Base-by-base conservation (phyloP, 495 filamentous ascomycete species). In the Lasiosphaeris hirsuta region DNA sequence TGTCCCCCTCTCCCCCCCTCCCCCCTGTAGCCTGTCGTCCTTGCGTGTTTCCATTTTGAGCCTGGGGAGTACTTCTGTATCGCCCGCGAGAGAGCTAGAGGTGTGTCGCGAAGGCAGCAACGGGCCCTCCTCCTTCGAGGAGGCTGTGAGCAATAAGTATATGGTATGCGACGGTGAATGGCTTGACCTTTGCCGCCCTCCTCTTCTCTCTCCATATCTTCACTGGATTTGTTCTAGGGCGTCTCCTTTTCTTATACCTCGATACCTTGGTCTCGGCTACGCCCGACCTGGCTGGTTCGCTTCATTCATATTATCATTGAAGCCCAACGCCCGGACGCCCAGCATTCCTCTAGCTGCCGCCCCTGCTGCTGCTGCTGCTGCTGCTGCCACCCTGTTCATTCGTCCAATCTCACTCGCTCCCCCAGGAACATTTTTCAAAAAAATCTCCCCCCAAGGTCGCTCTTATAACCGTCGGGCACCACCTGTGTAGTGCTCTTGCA, bases 401-500 rank as follows among this genome's bases (percentile, higher is more conserved):
- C 55, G 63, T 61, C 68, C 61, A 67, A 63, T 67, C 62, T 67
- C 54, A 34, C 42, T 23, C 51, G 45, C 45, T 23, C 18, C 18
- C 61, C 61, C 63, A 57, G 56, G 38, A 48, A 30, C 51, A 38
- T 57, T 37, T 38, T 57, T 60, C 2, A 30, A 5, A 30, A 30
- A 30, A 30, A 30, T 30, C 63, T 67, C 37, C 23, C 40, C 36
- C n/a, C n/a, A n/a, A 17, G 10, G n/a, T 17, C 18, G 17, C 43
- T 51, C 63, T 60, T 66, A 69, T 70, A 70, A 56, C 62, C 63
- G 63, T 72, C 66, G 66, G 68, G 70, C 70, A 72, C 66, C 49
- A 38, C n/a, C n/a, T n/a, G 49, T 71, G 70, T 68, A 72, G 70
- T 62, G 30, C 41, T 51, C 43, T 19, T 50, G n/a, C 38, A 18